Evolutionary conservation across 176 grass and related monocot species (phyloP).

Genomic region (Miscanthus lutarioriparius): DNA sequence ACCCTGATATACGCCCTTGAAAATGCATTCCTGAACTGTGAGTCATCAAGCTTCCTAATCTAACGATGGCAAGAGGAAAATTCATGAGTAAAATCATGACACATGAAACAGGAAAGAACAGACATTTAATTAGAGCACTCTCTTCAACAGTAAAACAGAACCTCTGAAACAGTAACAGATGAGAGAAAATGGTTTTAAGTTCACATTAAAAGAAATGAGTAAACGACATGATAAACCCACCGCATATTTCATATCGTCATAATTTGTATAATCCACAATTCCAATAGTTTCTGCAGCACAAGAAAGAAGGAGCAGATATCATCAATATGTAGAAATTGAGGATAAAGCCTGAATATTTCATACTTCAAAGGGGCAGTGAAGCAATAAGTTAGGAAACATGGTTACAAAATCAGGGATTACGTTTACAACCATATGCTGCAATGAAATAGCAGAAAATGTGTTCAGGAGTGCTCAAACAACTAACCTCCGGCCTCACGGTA

Average conservation of each 20-base stretch:
- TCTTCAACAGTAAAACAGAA: slow-evolving; percentile 11
- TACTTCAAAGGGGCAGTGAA: background rate
- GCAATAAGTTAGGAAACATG: background rate
- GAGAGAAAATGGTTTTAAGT: background rate
- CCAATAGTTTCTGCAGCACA: slow-evolving; percentile 72
- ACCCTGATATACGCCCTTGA: slow-evolving; percentile 89
- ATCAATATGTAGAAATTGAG: slow-evolving; percentile 13
- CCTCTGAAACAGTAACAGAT: slow-evolving; percentile 9
- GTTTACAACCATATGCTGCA: background rate
- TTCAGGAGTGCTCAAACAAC: slow-evolving; percentile 8
- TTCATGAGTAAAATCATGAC: background rate
- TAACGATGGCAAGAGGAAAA: slow-evolving; percentile 11
- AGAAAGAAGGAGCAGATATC: background rate
- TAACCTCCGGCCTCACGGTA: slow-evolving; percentile 77
- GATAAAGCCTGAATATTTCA: background rate
- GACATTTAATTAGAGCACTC: background rate
- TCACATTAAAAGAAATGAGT: background rate
- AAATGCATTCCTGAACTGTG: slow-evolving; percentile 93
- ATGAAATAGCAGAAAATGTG: background rate
- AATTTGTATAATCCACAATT: slow-evolving; percentile 92
- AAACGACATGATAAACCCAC: slow-evolving; percentile 36
- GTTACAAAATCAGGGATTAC: slow-evolving; percentile 6
- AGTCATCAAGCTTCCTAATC: slow-evolving; percentile 84
- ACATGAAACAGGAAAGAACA: slow-evolving; percentile 20
- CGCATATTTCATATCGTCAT: slow-evolving; percentile 97